A percentile compares a stretch with the other conserved stretches of the same genome.
phyloP scores from a whole-genome alignment of 306 rosid genomes.

The Vigna unguiculata region DNA sequence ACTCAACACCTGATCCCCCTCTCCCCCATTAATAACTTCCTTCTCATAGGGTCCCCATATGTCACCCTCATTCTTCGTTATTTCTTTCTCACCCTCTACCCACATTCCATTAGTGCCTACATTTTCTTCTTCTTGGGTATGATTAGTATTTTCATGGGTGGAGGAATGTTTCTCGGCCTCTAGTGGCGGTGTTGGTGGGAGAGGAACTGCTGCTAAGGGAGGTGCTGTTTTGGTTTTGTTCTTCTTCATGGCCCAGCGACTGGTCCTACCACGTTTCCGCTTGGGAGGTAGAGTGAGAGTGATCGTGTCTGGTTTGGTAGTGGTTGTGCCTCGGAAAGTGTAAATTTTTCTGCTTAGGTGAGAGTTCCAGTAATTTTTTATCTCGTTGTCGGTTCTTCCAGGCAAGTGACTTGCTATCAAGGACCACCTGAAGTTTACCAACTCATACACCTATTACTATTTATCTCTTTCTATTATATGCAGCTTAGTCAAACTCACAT shows the following conservation, averaged over 20 bases:
- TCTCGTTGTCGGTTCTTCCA: constrained; percentile 95
- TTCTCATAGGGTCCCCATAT: constrained; percentile 9
- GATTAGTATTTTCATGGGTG: not conserved
- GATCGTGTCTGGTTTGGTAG: not conserved
- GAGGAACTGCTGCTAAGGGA: not conserved
- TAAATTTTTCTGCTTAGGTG: constrained; percentile 71
- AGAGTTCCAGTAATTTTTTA: constrained; percentile 93
- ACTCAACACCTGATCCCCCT: not conserved
- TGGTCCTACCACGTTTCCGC: constrained; percentile 60
- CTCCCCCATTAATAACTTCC: constrained; percentile 18
- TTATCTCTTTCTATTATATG: not conserved
- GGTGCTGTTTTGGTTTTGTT: constrained; percentile 34
- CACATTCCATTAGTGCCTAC: not conserved
- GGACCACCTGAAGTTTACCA: constrained; percentile 70
- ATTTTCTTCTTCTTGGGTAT: not conserved
- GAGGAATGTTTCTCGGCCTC: constrained; percentile 34
- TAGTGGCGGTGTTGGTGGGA: constrained; percentile 40
- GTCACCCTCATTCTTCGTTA: not conserved
- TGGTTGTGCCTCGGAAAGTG: constrained; percentile 45
- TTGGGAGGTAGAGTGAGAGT: constrained; percentile 42
- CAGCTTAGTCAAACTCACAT: not conserved
- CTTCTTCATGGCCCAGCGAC: constrained; percentile 61
- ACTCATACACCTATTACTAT: not conserved
- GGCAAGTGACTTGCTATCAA: constrained; percentile 80
- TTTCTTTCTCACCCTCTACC: constrained; percentile 14